Percentiles rank a stretch among this genome's conserved stretches.
phyloP scores from a whole-genome alignment of 2,329 filamentous ascomycete genomes.

The Trichoderma breve region DNA sequence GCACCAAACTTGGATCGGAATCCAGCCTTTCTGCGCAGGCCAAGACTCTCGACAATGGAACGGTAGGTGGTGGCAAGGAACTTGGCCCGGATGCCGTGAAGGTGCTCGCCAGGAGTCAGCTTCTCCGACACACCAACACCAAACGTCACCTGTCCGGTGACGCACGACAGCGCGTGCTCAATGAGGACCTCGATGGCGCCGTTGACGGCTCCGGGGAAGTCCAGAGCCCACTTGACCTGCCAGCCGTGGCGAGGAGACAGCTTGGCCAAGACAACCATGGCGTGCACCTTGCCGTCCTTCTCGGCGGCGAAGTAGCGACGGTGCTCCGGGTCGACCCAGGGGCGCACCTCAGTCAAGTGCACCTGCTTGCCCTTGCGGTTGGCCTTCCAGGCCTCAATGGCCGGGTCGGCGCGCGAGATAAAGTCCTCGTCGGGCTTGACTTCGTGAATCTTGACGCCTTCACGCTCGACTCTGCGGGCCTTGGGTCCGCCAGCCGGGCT shows the following conservation, averaged over 20 bases:
- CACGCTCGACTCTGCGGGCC: constrained; percentile 74
- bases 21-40: constrained; percentile 78
- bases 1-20: constrained; percentile 91
- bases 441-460: constrained; percentile 78
- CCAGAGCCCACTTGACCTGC: constrained; percentile 95
- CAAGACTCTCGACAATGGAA: constrained; percentile 76
- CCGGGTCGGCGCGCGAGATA: constrained; percentile 65
- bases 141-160: constrained; percentile 69
- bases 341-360: constrained; percentile 83
- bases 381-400: constrained; percentile 76
- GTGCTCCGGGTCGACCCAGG: constrained; percentile 81
- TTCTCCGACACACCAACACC: constrained; percentile 76
- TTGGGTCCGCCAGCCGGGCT: constrained; percentile 64
- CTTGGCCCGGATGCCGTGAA: constrained; percentile 76
- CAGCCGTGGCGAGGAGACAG: constrained; percentile 79
- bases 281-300: constrained; percentile 69
- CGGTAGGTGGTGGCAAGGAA: constrained; percentile 81
- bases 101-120: constrained; percentile 75
- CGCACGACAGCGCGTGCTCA: constrained; percentile 59
- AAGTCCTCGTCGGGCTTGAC: constrained; percentile 69
- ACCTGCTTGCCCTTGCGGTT: constrained; percentile 81
- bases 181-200: constrained; percentile 85
- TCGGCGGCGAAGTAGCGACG: constrained; percentile 82
- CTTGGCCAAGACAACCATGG: constrained; percentile 79
- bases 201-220: constrained; percentile 83